These are phyloP conservation scores for Plasmodium vivax DNA, from an alignment of 169 alveolate species.

Conservation along the genomic window DNA sequence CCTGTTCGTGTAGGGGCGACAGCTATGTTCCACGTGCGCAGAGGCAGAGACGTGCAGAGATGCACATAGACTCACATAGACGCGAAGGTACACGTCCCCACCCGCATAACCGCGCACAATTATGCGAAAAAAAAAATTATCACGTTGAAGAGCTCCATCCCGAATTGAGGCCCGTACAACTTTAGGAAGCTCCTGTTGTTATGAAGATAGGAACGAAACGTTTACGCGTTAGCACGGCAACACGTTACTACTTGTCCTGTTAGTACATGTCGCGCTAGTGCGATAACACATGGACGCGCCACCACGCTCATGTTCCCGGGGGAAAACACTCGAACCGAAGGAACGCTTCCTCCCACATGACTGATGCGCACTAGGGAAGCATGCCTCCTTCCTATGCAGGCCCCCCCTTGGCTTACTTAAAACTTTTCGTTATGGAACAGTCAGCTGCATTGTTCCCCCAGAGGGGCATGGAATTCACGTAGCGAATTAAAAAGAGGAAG, in stretches of 20 bases:
- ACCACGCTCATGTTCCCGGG: not conserved
- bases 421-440: slow-evolving; percentile 51
- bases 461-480: slow-evolving; percentile 75
- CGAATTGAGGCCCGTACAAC: slow-evolving; percentile 60
- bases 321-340: not conserved
- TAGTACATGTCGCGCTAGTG: not conserved
- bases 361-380: not conserved
- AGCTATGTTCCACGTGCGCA: not conserved
- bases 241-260: not conserved
- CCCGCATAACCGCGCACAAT: not conserved
- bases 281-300: not conserved
- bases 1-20: not conserved
- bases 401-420: slow-evolving; percentile 3
- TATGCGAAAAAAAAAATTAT: not conserved
- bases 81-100: not conserved
- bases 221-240: not conserved
- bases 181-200: slow-evolving; percentile 43
- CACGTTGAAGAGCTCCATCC: slow-evolving; percentile 60
- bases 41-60: not conserved
- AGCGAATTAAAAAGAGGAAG: slow-evolving; percentile 52
- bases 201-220: not conserved
- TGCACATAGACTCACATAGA: not conserved
- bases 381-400: not conserved
- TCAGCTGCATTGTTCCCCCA: slow-evolving; percentile 26
- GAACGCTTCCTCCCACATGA: not conserved